Base-by-base conservation (phyloP, 1,139 yeast genomes). In the Debaryomyces sp. region DNA sequence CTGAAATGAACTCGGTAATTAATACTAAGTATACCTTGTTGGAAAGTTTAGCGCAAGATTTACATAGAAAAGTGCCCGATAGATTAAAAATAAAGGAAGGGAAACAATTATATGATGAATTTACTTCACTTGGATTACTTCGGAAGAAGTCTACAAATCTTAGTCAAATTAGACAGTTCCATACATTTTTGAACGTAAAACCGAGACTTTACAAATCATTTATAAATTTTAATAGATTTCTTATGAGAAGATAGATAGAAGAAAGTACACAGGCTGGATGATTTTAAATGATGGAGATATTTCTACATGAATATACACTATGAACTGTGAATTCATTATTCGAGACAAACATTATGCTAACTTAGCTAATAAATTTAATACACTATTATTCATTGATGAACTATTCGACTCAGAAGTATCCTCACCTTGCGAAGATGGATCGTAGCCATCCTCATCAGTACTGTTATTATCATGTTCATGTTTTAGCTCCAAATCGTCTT, bases 301-400 rank as follows among this genome's bases (percentile, higher is more conserved):
- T 5, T 36, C 17, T 36, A 36, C 17, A 36, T 7, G 27, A 36
- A 22, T 12, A 22, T n/a, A 13, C 22, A 24, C 26, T 33, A n/a
- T 34, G 18, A 21, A 34, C 27, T 42, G 13, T 6, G 23, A 8
- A 42, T 32, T 42, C 23, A 22, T 34, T 35, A 35, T 12, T 27
- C n/a, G 23, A 35, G 24, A 21, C 27, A n/a, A 40, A 12, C 6
- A 18, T 45, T 49, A 68, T 17, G 67, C 66, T 44, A 73, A 59
- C 52, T 72, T 72, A 2, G 75, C 68, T 50, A 73, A 61, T 36
- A 73, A 54, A 53, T 70, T 70, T 62, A 71, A 63, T 5, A 69
- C 71, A 50, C 66, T 48, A 33, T 49, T 40, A 41, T 48, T 41
- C 41, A 46, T 39, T 8, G 49, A 30, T 26, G 46, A 41, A 37